Evolutionary conservation across 2,329 filamentous ascomycete species (phyloP).

Genomic region (Sordariomycetes sp.): DNA sequence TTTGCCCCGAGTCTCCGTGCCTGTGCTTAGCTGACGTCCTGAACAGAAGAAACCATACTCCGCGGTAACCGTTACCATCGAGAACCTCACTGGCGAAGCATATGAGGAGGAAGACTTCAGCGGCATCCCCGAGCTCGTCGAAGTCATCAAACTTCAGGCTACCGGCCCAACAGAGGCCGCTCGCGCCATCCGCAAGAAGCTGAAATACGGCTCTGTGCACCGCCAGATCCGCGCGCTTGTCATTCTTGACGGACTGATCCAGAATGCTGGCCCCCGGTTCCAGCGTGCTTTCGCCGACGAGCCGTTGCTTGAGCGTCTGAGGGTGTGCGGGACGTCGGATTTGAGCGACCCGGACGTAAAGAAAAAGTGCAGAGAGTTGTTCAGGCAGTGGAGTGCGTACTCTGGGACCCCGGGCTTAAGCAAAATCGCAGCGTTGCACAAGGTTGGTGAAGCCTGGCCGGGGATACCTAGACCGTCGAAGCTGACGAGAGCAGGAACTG

Average conservation of each 20-base stretch:
- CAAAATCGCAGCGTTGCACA: conserved; percentile 69
- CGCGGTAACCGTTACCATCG: conserved; percentile 85
- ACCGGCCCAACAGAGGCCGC: conserved; percentile 84
- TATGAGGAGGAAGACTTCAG: conserved; percentile 87
- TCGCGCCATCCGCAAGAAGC: conserved; percentile 88
- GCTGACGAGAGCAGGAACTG: conserved; percentile 37
- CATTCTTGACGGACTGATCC: conserved; percentile 85
- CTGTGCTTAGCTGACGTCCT: conserved; percentile 1
- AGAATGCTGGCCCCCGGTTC: conserved; percentile 85
- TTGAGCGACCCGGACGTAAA: conserved; percentile 80
- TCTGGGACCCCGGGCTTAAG: conserved; percentile 73
- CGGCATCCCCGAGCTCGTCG: conserved; percentile 87
- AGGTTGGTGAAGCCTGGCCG: conserved; percentile 25
- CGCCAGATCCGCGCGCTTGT: conserved; percentile 82
- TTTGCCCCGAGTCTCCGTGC: neutral
- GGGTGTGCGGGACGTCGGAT: conserved; percentile 77
- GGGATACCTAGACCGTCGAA: neutral
- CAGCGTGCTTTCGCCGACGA: conserved; percentile 85
- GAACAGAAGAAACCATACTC: conserved; percentile 68
- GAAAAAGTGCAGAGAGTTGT: conserved; percentile 79
- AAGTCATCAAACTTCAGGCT: conserved; percentile 82
- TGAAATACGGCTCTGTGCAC: conserved; percentile 96
- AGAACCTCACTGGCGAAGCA: conserved; percentile 79
- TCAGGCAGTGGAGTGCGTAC: conserved; percentile 76
- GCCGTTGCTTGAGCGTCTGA: conserved; percentile 79